These are phyloP conservation scores for Paramecium biaurelia DNA, from an alignment of 73 alveolate genomes.

Conservation along the genomic window DNA sequence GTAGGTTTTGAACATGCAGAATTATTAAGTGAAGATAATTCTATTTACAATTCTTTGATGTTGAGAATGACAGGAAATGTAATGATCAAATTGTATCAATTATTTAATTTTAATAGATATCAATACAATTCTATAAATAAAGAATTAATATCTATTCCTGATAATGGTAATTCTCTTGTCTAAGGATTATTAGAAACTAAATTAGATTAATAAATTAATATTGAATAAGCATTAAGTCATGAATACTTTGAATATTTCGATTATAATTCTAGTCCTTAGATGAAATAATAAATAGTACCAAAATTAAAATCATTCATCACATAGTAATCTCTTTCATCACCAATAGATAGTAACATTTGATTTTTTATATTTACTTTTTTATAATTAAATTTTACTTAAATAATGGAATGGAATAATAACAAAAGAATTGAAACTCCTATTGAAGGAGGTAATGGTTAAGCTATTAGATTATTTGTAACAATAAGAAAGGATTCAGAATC, in stretches of 20 bases:
- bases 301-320: background rate
- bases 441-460: background rate
- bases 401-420: background rate
- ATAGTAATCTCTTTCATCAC: background rate
- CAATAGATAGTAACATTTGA: background rate
- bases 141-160: background rate
- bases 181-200: background rate
- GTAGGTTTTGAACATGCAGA: background rate
- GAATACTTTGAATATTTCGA: background rate
- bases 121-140: background rate
- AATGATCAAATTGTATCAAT: background rate
- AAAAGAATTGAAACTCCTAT: background rate
- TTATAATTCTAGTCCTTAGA: background rate
- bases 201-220: background rate
- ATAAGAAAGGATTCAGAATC: constrained; percentile 19
- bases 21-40: background rate
- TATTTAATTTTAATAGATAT: background rate
- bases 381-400: background rate
- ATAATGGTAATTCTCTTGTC: background rate
- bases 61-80: background rate
- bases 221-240: background rate
- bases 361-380: background rate
- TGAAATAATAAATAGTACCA: background rate
- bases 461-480: constrained; percentile 6
- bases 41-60: background rate